Evolutionary conservation across 768 basidiomycete species (phyloP).

Genomic region (Neoboletus subvelutipes): DNA sequence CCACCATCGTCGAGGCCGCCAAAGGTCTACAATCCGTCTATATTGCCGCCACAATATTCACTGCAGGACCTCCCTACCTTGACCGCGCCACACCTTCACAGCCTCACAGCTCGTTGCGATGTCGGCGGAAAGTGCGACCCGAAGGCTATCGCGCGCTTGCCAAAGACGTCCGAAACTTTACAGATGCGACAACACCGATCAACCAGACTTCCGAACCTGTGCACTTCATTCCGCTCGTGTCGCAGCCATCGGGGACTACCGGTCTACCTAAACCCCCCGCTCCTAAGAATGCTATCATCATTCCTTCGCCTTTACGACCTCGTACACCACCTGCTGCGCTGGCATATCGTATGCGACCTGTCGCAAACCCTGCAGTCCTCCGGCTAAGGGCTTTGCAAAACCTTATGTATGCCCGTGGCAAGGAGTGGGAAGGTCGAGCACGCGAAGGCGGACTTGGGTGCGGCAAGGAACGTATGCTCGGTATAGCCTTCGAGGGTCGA

Average conservation of each 20-base stretch:
- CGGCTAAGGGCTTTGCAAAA: slow-evolving; percentile 63
- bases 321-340: slow-evolving; percentile 30
- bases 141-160: slow-evolving; percentile 45
- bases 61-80: slow-evolving; percentile 34
- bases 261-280: slow-evolving; percentile 24
- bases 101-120: slow-evolving; percentile 8
- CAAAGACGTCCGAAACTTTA: slow-evolving; percentile 44
- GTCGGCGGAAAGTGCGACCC: slow-evolving; percentile 24
- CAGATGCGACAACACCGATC: slow-evolving; percentile 18
- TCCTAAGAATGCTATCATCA: slow-evolving; percentile 39
- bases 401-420: slow-evolving; percentile 43
- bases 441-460: slow-evolving; percentile 51
- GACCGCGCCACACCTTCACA: slow-evolving; percentile 19
- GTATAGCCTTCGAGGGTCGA: slow-evolving; percentile 61
- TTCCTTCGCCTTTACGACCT: slow-evolving; percentile 45
- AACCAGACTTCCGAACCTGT: slow-evolving; percentile 25
- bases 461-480: slow-evolving; percentile 57
- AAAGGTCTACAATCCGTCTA: slow-evolving; percentile 59
- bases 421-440: slow-evolving; percentile 47
- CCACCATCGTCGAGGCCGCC: slow-evolving; percentile 50
- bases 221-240: slow-evolving; percentile 43
- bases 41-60: slow-evolving; percentile 52
- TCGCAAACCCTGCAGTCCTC: slow-evolving; percentile 60
- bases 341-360: slow-evolving; percentile 51
- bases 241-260: slow-evolving; percentile 33